Conservation (phyloP, 31 red algal species). For the Endocladia muricata region DNA sequence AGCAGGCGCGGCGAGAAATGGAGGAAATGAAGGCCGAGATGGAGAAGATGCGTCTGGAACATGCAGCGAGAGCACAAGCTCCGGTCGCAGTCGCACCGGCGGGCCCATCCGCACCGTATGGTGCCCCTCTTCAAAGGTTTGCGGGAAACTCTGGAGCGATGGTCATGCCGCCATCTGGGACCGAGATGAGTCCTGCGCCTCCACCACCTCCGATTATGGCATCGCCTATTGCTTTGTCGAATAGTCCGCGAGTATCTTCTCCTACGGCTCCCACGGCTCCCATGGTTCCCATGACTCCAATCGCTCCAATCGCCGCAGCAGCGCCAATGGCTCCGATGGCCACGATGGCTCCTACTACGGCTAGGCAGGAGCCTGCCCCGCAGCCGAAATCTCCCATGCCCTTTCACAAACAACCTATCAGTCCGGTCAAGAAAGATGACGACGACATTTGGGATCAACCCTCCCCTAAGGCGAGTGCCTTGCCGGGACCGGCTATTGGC, state of each 20-base stretch:
- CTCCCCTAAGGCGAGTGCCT: constrained; percentile 40
- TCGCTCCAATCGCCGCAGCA: background rate
- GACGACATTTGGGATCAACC: constrained; percentile 67
- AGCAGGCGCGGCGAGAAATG: constrained; percentile 59
- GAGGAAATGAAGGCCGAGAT: constrained; percentile 58
- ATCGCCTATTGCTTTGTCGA: too few species aligned
- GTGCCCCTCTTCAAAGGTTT: too few species aligned
- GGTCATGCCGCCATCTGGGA: too few species aligned
- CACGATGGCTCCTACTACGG: background rate
- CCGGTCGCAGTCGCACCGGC: too few species aligned
- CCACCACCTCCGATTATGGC: too few species aligned
- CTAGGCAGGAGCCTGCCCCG: too few species aligned
- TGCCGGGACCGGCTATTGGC: constrained; percentile 7
- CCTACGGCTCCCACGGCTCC: background rate
- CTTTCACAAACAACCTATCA: constrained; percentile 8
- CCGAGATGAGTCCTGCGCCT: too few species aligned
- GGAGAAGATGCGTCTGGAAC: constrained; percentile 54
- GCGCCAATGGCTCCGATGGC: background rate
- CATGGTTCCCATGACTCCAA: background rate
- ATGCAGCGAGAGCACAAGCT: too few species aligned
- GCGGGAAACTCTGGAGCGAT: too few species aligned
- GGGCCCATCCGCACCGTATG: too few species aligned
- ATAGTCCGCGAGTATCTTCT: constrained; percentile 4
- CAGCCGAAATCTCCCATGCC: background rate
- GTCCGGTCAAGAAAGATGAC: constrained; percentile 37